A percentile compares a stretch with the other conserved stretches of the same genome.
Evolutionary conservation across 2,329 filamentous ascomycete genomes (phyloP).

Genomic region (Mycosphaerelloides madeirae): DNA sequence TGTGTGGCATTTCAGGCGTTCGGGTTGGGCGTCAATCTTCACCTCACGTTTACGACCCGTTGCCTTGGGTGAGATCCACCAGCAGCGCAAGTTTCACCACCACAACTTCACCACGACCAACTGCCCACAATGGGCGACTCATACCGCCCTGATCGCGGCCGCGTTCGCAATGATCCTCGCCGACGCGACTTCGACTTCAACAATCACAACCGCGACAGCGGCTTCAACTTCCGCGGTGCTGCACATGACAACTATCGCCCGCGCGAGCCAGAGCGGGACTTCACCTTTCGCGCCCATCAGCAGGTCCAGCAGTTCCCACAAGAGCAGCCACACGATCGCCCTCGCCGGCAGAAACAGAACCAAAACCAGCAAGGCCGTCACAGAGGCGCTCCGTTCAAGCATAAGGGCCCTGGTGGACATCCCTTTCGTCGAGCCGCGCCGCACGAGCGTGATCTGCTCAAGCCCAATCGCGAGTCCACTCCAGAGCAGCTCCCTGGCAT

Average conservation of each 20-base stretch:
- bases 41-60: no score
- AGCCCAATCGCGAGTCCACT: constrained; percentile 36
- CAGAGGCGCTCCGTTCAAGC: not conserved
- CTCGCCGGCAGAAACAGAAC: not conserved
- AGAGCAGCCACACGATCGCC: constrained; percentile 12
- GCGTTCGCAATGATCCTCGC: not conserved
- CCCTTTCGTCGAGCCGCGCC: constrained; percentile 29
- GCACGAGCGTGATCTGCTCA: constrained; percentile 43
- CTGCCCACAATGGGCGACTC: constrained; percentile 7
- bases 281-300: constrained; percentile 16
- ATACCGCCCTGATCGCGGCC: constrained; percentile 6
- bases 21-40: not conserved
- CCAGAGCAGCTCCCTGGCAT: constrained; percentile 45
- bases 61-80: not conserved
- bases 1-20: constrained; percentile 1
- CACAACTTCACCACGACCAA: not conserved
- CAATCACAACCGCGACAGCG: constrained; percentile 3
- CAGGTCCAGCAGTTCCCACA: constrained; percentile 22
- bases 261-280: constrained; percentile 21
- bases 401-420: constrained; percentile 5
- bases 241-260: constrained; percentile 13
- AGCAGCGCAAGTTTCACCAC: not conserved
- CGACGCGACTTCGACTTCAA: not conserved
- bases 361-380: constrained; percentile 1
- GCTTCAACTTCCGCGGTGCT: constrained; percentile 26